phyloP scores from a whole-genome alignment of 2,329 filamentous ascomycete species.

The Alternaria dauci region DNA sequence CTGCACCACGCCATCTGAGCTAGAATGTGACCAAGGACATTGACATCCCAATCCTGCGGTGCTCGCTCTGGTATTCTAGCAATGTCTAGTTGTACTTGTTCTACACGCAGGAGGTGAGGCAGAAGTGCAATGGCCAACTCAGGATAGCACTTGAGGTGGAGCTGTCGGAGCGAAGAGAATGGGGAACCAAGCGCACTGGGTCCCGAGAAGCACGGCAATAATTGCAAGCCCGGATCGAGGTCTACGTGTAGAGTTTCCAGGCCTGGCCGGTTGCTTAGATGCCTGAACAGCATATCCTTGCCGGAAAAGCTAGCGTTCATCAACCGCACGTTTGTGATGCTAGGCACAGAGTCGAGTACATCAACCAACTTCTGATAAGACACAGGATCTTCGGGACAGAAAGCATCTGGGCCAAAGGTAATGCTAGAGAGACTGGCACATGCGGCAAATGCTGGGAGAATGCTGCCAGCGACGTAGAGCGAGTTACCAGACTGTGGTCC shows the following conservation, averaged over 20 bases:
- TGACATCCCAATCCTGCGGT: slow-evolving; percentile 25
- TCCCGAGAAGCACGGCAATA: slow-evolving; percentile 33
- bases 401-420: slow-evolving; percentile 34
- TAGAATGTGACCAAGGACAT: slow-evolving; percentile 34
- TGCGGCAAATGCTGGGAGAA: slow-evolving; percentile 35
- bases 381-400: slow-evolving; percentile 31
- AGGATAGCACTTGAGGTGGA: slow-evolving; percentile 45
- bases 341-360: slow-evolving; percentile 30
- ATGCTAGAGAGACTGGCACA: slow-evolving; percentile 37
- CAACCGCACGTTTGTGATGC: slow-evolving; percentile 35
- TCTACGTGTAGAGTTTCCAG: slow-evolving; percentile 43
- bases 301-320: slow-evolving; percentile 33
- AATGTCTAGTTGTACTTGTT: slow-evolving; percentile 42
- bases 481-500: slow-evolving; percentile 36
- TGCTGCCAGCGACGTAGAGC: slow-evolving; percentile 28
- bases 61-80: slow-evolving; percentile 33
- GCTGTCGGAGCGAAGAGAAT: slow-evolving; percentile 33
- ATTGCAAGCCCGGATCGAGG: slow-evolving; percentile 38
- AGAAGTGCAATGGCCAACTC: slow-evolving; percentile 42
- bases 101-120: slow-evolving; percentile 29
- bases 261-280: slow-evolving; percentile 33
- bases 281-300: slow-evolving; percentile 39
- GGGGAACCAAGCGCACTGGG: slow-evolving; percentile 23
- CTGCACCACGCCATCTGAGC: slow-evolving; percentile 26
- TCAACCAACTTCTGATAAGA: slow-evolving; percentile 31